Base-by-base conservation (phyloP, 164 flowering plant genomes). In the Protea cynaroides region DNA sequence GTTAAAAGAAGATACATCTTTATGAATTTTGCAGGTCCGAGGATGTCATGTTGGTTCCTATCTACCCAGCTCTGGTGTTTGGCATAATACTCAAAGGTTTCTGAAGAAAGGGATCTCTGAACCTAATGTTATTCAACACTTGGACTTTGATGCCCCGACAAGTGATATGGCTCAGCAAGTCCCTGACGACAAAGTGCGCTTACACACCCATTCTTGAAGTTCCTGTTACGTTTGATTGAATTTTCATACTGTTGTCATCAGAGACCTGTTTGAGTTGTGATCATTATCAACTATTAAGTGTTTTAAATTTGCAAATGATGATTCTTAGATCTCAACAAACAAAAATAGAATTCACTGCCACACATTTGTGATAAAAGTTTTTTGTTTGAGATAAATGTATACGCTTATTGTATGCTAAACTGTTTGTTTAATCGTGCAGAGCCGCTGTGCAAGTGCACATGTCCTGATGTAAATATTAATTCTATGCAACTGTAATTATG, bases 101-200 rank as follows among this genome's bases (percentile, higher is more conserved):
- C 81, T 95, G 11, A 85, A 82, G 86, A 91, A 76, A 74, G 87
- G 84, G 50, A 67, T 40, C 49, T 69, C 83, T 40, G 78, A 77
- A 75, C 63, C 75, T 25, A 74, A 83, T 43, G 81, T 76, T 56
- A 75, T 95, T 64, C 87, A 84, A 59, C 96, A 95, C 78, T 79
- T 95, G 85, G 99, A 95, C 78, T 89, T 95, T 78, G 99, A 95
- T 85, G 99, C 99, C 69, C 97, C 97, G 65, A 91, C 99, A 14
- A 89, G 99, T 57, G 96, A 95, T 80, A 76, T 81, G 65, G 86
- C 96, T 59, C 82, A 81, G 59, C 86, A 61, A 68, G 79, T 88
- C 59, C 85, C 87, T 73, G 97, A 89, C 75, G 99, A 95, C 71
- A 92, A 84, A 69, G 99, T 95, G 84, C 25, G 56, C 24, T 25